Evolutionary conservation across 306 rosid genomes (phyloP), one percentile per base, ranked within the genome.

Genomic region (Prunus kanzakura): DNA sequence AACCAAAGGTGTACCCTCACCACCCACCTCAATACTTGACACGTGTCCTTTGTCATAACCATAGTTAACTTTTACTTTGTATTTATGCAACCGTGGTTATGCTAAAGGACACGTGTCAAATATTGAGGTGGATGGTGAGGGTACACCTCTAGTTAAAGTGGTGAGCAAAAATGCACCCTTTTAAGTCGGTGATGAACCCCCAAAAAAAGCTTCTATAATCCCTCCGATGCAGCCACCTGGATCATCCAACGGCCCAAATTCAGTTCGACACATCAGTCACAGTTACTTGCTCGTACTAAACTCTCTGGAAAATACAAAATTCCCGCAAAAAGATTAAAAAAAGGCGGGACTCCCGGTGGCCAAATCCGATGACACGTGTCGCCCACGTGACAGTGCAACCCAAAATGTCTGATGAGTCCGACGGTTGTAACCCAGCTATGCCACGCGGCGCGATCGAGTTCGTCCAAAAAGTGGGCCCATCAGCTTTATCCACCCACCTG

Each of bases 401-500:
- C 52, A 80, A 82, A 75, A 70, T 69, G 82, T 81, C 69, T 72
- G 79, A 58, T 66, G 79, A 58, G 6, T 11, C 1, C 84, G 35
- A 68, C 60, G 65, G 64, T 72, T 29, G 27, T 75, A 69, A 82
- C 82, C 52, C 12, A 49, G 76, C 38, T 13, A 1, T 58, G 71
- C 86, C 85, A 91, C 96, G 91, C 81, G 80, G 85, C 20, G 0
- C 3, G 45, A 25, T 6, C 5, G 8, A 1, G 70, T 58, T 60
- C 84, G 97, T 57, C 61, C 2, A 16, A 0, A 8, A 1, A 6
- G 11, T 75, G 82, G 93, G 87, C 89, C 91, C 90, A 64, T 41
- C 30, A 12, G 71, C 76, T 74, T 82, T 88, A 85, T 88, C 92
- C 91, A 87, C 84, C 82, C 91, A 87, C 82, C 82, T 75, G 86